Evolutionary conservation across 352 stramenopile genomes (phyloP).

Genomic region (Phytophthora multivora): DNA sequence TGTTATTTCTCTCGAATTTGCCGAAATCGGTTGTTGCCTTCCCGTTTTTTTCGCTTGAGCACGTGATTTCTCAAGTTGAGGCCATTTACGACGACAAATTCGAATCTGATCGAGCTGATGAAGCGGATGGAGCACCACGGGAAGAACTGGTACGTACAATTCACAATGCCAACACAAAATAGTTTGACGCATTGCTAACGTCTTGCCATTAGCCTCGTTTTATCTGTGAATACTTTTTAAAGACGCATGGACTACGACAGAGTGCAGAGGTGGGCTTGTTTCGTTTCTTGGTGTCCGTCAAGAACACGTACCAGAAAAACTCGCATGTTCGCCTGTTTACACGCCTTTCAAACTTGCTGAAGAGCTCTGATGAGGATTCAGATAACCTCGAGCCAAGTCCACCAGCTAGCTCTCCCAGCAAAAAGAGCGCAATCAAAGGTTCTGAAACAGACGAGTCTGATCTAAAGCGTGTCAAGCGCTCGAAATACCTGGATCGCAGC

Average conservation of each 20-base stretch:
- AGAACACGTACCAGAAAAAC: constrained; percentile 49
- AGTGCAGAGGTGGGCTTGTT: constrained; percentile 72
- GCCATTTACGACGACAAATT: constrained; percentile 84
- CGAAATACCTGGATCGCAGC: constrained; percentile 53
- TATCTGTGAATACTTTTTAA: constrained; percentile 77
- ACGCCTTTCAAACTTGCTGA: constrained; percentile 60
- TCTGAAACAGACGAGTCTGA: constrained; percentile 9
- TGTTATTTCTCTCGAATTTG: constrained; percentile 75
- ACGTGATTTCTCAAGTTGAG: constrained; percentile 66
- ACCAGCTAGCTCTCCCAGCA: neutral
- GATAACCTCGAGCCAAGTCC: constrained; percentile 1
- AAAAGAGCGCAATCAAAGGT: constrained; percentile 11
- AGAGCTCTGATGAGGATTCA: constrained; percentile 18
- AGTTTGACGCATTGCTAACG: neutral
- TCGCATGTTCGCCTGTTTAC: constrained; percentile 73
- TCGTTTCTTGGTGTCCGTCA: constrained; percentile 72
- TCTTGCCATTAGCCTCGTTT: constrained; percentile 48
- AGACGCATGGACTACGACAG: constrained; percentile 64
- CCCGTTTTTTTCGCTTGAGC: constrained; percentile 57
- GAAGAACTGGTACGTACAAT: constrained; percentile 47
- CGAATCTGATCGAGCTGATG: constrained; percentile 56
- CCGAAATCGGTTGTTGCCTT: constrained; percentile 76
- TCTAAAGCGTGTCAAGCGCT: constrained; percentile 16
- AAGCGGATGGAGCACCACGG: constrained; percentile 60
- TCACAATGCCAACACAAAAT: neutral